Evolutionary conservation across 2,329 filamentous ascomycete genomes (phyloP).

Genomic region (Cytospora schulzeri): DNA sequence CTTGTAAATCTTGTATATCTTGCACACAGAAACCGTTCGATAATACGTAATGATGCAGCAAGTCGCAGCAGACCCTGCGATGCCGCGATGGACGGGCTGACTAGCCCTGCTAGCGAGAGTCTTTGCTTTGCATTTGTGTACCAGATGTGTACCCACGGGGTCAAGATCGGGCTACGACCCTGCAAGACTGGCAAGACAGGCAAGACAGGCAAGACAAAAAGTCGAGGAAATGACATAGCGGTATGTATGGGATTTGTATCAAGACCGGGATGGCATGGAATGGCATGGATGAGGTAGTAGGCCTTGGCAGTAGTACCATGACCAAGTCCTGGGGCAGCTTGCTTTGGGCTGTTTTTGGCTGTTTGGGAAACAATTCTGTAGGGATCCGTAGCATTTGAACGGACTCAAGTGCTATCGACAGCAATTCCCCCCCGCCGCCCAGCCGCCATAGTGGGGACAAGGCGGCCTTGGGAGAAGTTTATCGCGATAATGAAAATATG

Average conservation of each 20-base stretch:
- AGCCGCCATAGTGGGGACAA: conserved; percentile 10
- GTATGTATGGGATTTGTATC: not conserved
- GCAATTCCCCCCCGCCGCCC: not conserved
- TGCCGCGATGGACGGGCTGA: not conserved
- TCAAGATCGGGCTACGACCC: conserved; percentile 3
- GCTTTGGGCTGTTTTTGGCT: too few relatives aligned
- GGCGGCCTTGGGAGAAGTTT: not conserved
- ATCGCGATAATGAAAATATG: conserved; percentile 3
- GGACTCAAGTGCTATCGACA: not conserved
- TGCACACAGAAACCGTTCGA: conserved; percentile 11
- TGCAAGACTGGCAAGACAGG: too few relatives aligned
- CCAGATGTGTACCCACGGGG: conserved; percentile 6
- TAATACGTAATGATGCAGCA: conserved; percentile 21
- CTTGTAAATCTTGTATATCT: not conserved
- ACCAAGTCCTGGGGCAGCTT: too few relatives aligned
- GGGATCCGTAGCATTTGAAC: not conserved
- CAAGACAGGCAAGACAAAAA: too few relatives aligned
- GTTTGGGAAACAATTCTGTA: not conserved
- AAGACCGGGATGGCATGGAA: conserved; percentile 7
- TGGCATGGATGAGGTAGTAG: too few relatives aligned
- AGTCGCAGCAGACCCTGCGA: not conserved
- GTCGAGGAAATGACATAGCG: not conserved
- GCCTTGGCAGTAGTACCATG: too few relatives aligned
- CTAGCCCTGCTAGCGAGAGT: not conserved
- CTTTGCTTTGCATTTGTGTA: not conserved